Evolutionary conservation across 495 filamentous ascomycete species (phyloP).

Genomic region (Oleoguttula mirabilis): DNA sequence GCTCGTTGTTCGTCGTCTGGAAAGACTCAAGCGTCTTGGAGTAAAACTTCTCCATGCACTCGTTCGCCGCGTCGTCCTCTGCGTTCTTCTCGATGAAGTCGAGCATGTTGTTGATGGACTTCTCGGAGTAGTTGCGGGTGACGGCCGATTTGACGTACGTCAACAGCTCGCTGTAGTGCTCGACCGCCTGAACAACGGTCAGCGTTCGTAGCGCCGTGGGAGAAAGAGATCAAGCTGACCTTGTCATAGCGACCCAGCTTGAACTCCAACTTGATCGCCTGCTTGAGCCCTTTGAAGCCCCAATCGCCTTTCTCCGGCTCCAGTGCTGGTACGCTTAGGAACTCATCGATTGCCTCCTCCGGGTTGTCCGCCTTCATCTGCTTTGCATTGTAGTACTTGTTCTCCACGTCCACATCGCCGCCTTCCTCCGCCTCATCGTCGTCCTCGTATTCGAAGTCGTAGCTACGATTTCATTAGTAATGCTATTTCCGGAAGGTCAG

Average conservation of each 20-base stretch:
- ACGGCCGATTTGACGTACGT: conserved; percentile 96
- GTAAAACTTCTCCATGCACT: conserved; percentile 94
- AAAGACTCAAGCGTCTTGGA: conserved; percentile 85
- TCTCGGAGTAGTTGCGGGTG: conserved; percentile 96
- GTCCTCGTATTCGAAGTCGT: conserved; percentile 93
- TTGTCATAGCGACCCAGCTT: conserved; percentile 72
- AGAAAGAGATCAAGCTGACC: conserved; percentile 49
- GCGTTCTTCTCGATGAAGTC: conserved; percentile 93
- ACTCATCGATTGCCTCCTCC: conserved; percentile 82
- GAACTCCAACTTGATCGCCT: conserved; percentile 95
- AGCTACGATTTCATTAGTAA: conserved; percentile 37
- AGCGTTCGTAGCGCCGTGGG: conserved; percentile 13
- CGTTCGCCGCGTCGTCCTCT: conserved; percentile 62
- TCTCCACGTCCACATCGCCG: conserved; percentile 89
- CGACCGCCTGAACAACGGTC: conserved; percentile 56
- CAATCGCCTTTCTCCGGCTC: conserved; percentile 91
- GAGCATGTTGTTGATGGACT: conserved; percentile 98
- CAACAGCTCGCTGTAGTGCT: conserved; percentile 88
- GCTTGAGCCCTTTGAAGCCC: conserved; percentile 97
- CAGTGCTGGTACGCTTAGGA: conserved; percentile 69
- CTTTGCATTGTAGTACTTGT: conserved; percentile 99
- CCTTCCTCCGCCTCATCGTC: conserved; percentile 70
- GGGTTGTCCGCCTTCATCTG: conserved; percentile 82
- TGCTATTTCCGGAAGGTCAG: too few species aligned
- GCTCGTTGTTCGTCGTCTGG: conserved; percentile 94